Percentiles rank a stretch among this genome's conserved stretches.
phyloP scores from a whole-genome alignment of 257 asterid genomes.

The Solanum paucissectum region DNA sequence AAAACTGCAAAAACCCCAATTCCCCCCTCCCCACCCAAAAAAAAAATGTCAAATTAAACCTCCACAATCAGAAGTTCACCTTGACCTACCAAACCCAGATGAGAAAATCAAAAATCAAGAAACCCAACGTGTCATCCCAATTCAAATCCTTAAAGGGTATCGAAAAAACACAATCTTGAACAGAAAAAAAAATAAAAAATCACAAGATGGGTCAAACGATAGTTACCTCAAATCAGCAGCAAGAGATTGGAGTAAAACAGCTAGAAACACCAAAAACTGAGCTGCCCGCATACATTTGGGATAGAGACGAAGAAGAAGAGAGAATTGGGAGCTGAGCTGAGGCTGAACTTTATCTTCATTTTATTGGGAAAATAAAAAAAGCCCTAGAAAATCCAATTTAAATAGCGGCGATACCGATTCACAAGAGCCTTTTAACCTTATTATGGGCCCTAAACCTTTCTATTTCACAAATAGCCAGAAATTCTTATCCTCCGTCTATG shows the following conservation, averaged over 20 bases:
- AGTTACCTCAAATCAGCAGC: background rate
- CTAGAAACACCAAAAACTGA: background rate
- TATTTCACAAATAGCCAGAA: background rate
- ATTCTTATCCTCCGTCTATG: background rate
- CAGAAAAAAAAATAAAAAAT: background rate
- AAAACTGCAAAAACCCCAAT: background rate
- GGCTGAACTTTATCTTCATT: background rate
- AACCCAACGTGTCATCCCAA: background rate
- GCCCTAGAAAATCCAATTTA: background rate
- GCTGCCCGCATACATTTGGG: background rate
- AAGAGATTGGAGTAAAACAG: background rate
- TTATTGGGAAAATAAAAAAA: background rate
- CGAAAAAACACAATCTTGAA: background rate
- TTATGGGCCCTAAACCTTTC: background rate
- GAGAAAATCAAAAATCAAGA: background rate
- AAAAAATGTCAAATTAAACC: background rate
- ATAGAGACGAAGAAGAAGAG: background rate
- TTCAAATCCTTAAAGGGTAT: background rate
- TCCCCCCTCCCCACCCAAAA: background rate
- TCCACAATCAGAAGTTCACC: background rate
- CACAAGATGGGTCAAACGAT: background rate
- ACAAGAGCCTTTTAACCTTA: background rate
- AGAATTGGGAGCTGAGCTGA: background rate
- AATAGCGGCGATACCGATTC: background rate
- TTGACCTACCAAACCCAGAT: background rate